These are phyloP conservation scores for Ricinus communis DNA, from an alignment of 345 rosid species.

Conservation along the genomic window DNA sequence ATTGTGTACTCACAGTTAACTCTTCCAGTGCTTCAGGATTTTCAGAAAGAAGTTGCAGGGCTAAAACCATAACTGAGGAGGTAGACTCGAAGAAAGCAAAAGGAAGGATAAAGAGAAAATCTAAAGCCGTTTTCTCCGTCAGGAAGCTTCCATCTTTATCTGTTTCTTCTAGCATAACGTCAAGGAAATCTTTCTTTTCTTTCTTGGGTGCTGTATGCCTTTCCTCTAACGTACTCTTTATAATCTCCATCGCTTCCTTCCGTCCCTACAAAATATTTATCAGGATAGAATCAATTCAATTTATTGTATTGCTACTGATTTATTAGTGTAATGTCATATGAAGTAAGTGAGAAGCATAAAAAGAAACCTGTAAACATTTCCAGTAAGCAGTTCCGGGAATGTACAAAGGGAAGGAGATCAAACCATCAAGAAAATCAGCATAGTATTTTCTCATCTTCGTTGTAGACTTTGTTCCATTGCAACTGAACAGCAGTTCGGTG, in stretches of 20 bases:
- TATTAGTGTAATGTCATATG: too few relatives aligned
- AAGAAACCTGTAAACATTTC: slow-evolving; percentile 31
- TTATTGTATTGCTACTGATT: too few relatives aligned
- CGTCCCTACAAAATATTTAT: background rate
- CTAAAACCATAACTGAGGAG: background rate
- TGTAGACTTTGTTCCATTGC: slow-evolving; percentile 19
- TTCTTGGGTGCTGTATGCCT: background rate
- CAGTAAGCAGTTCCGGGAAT: slow-evolving; percentile 43
- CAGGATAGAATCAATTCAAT: too few relatives aligned
- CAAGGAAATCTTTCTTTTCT: slow-evolving; percentile 2
- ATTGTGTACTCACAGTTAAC: background rate
- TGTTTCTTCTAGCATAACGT: background rate
- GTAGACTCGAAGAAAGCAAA: background rate
- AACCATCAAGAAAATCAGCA: slow-evolving; percentile 31
- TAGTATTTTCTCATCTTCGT: slow-evolving; percentile 21
- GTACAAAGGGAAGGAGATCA: slow-evolving; percentile 38
- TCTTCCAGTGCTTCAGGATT: background rate
- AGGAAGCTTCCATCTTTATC: background rate
- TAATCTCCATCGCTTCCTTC: background rate
- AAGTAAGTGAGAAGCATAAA: background rate
- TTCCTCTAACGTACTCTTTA: background rate
- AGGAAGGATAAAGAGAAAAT: background rate
- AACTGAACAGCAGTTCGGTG: slow-evolving; percentile 31
- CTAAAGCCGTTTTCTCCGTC: background rate
- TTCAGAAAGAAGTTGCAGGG: background rate